phyloP scores from a whole-genome alignment of 257 asterid species.

The Solanum neorickii region DNA sequence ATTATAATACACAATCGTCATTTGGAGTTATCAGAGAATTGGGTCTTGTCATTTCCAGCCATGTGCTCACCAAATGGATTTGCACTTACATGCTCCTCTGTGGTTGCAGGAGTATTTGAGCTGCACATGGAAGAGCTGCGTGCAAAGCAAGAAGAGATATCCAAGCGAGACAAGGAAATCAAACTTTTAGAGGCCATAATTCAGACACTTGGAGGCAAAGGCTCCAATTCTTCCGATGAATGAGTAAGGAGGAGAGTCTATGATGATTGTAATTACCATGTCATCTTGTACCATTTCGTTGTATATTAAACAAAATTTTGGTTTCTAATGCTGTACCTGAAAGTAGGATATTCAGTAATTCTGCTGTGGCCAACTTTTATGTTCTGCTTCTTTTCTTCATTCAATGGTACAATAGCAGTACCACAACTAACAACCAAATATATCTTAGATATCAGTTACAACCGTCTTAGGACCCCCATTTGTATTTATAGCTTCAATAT shows the following conservation, averaged over 20 bases:
- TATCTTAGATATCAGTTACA: background rate
- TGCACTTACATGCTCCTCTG: background rate
- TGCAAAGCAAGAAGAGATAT: constrained; percentile 80
- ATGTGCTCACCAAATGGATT: background rate
- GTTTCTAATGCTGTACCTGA: background rate
- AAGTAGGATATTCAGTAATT: background rate
- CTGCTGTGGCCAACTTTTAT: background rate
- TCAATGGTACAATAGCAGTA: background rate
- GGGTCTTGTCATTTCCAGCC: background rate
- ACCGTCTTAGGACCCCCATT: background rate
- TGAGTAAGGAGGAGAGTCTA: background rate
- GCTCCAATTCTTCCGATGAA: constrained; percentile 22
- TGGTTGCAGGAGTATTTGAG: constrained; percentile 72
- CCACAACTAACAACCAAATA: background rate
- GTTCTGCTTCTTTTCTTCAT: background rate
- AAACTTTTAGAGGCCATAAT: constrained; percentile 94
- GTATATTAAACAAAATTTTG: background rate
- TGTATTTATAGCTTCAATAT: background rate
- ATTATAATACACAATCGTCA: background rate
- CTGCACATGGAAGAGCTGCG: constrained; percentile 94
- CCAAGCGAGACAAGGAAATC: constrained; percentile 75
- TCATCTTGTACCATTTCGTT: background rate
- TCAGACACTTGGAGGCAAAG: constrained; percentile 83
- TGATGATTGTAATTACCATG: background rate
- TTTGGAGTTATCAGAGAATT: background rate